Base-by-base conservation (phyloP, 768 basidiomycete genomes). In the Fomitopsis serialis region DNA sequence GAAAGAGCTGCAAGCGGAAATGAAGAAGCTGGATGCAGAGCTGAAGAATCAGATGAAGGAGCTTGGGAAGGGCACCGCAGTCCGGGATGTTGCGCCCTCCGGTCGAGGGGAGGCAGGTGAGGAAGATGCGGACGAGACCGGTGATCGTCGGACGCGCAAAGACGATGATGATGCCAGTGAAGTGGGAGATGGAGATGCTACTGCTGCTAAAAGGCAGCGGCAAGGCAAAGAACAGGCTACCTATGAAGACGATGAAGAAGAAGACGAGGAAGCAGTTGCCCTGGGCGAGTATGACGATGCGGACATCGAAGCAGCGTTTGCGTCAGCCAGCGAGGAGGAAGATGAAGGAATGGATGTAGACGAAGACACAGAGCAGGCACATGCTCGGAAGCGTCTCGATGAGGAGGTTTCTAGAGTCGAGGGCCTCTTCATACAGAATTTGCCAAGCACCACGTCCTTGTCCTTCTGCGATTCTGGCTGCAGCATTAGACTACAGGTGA, bases 1-100 rank as follows among this genome's bases (percentile, higher is more conserved):
- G 71, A 90, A 85, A 68, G 93, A 98, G 69, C 87, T 98, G 60
- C 71, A 81, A 52, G 69, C 74, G 12, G 96, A 98, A 72, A 81
- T 98, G 78, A 92, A 89, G 72, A 87, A 82, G 66, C 75, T 92
- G 29, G 87, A 87, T 58, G 80, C 82, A 19, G 88, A 93, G 63
- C 69, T 89, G 57, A 91, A 83, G 70, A 78, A 74, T 56, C 88
- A 94, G 66, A 87, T 87, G 49, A 76, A 81, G 29, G 85, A 92
- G 57, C 74, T 96, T 15, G 97, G 96, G 5, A 86, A 91, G 63
- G 95, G 93, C 10, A 84, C 82, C 50, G 67, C 71, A 13, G 70
- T 72, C 53, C 71, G 65, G 48, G 73, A 73, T 56, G 74, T 75
- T 34, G 65, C 70, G 27, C 74, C 63, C 24, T 69, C 69, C 25